A percentile compares a stretch with the other conserved stretches of the same genome.
Evolutionary conservation across 371 early-diverging fungal species (phyloP).

Genomic region (Rhizopus delemar): DNA sequence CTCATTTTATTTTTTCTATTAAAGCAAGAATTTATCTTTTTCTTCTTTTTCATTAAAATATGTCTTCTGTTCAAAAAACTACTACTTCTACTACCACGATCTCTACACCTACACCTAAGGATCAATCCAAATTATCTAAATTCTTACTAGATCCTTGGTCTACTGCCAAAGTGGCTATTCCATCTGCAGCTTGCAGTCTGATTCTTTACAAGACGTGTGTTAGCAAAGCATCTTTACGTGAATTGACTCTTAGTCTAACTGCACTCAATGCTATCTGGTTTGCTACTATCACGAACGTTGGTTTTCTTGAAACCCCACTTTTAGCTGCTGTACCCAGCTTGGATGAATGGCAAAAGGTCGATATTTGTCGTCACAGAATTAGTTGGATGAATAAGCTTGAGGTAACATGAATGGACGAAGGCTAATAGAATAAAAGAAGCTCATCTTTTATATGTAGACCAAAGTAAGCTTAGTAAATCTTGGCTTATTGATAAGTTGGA

Average conservation of each 20-base stretch:
- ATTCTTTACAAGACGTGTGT: slow-evolving; percentile 24
- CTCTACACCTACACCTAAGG: not conserved
- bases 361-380: slow-evolving; percentile 30
- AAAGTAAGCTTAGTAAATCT: slow-evolving; percentile 23
- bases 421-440: not conserved
- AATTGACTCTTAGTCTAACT: slow-evolving; percentile 29
- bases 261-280: slow-evolving; percentile 29
- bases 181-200: slow-evolving; percentile 25
- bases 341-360: slow-evolving; percentile 22
- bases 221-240: slow-evolving; percentile 27
- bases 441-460: slow-evolving; percentile 12
- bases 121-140: slow-evolving; percentile 19
- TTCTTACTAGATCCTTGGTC: slow-evolving; percentile 37
- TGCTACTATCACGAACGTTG: slow-evolving; percentile 25
- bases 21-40: not conserved
- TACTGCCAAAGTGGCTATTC: slow-evolving; percentile 28
- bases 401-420: slow-evolving; percentile 9
- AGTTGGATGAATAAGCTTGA: slow-evolving; percentile 37
- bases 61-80: not conserved
- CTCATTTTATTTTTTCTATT: not conserved
- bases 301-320: slow-evolving; percentile 30
- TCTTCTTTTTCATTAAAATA: too few relatives aligned
- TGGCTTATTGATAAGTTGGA: slow-evolving; percentile 28
- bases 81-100: slow-evolving; percentile 1
- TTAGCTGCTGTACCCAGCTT: slow-evolving; percentile 21